A percentile compares a stretch with the other conserved stretches of the same genome.
Conservation (phyloP, 805 yeast genomes). For the Groenewaldozyma tartarivorans region DNA sequence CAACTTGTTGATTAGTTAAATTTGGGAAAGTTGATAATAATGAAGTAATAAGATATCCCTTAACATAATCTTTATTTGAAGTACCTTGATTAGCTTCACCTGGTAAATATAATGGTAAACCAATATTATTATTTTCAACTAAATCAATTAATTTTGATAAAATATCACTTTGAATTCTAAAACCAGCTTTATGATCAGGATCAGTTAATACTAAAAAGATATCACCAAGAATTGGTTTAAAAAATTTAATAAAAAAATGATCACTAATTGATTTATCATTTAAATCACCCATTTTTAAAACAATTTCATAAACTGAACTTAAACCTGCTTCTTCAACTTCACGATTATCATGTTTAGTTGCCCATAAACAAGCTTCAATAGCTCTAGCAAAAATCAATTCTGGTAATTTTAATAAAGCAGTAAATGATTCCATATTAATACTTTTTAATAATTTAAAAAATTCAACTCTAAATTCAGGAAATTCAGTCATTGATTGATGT, state of each 20-base stretch:
- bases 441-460: conserved; percentile 84
- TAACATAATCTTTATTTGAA: conserved; percentile 65
- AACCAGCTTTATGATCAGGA: conserved; percentile 96
- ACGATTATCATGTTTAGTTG: conserved; percentile 93
- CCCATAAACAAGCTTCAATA: conserved; percentile 94
- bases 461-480: conserved; percentile 96
- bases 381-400: conserved; percentile 87
- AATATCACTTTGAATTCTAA: conserved; percentile 75
- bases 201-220: conserved; percentile 91
- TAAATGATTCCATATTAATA: conserved; percentile 76
- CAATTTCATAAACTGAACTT: conserved; percentile 69
- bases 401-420: conserved; percentile 78
- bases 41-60: conserved; percentile 73
- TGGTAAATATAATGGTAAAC: conserved; percentile 68
- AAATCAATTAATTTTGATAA: conserved; percentile 75
- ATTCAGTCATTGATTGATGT: conserved; percentile 88
- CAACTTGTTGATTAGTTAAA: conserved; percentile 71
- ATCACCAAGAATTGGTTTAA: conserved; percentile 82
- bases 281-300: conserved; percentile 73
- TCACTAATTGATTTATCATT: conserved; percentile 56
- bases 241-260: conserved; percentile 81
- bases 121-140: conserved; percentile 66
- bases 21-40: conserved; percentile 88
- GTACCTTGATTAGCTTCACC: conserved; percentile 72
- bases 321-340: conserved; percentile 93